These are phyloP conservation scores for Staphylotrichum tortipilum DNA, from an alignment of 495 filamentous ascomycete genomes.

Conservation along the genomic window DNA sequence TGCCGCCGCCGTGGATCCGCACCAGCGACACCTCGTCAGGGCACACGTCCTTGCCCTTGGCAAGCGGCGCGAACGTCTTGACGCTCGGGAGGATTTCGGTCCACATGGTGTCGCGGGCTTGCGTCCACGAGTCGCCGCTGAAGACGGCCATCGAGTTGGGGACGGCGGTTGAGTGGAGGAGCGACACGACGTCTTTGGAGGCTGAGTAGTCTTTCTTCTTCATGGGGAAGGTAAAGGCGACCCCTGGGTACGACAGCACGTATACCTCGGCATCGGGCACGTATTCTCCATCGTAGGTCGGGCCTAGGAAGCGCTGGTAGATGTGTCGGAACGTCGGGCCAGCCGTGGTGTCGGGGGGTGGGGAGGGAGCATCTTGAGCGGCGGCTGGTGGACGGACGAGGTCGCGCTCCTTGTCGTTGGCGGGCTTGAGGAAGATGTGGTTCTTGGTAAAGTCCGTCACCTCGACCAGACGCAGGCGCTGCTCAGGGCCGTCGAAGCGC, in stretches of 20 bases:
- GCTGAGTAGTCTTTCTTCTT: constrained; percentile 67
- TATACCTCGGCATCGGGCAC: constrained; percentile 56
- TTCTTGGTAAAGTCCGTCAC: constrained; percentile 84
- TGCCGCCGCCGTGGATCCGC: constrained; percentile 63
- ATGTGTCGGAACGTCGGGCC: constrained; percentile 85
- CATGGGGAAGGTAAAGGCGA: constrained; percentile 85
- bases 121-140: constrained; percentile 78
- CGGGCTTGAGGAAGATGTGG: constrained; percentile 66
- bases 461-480: constrained; percentile 84
- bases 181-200: constrained; percentile 73
- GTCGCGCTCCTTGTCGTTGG: constrained; percentile 69
- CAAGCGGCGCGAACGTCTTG: constrained; percentile 35
- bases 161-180: constrained; percentile 71
- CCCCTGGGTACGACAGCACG: constrained; percentile 84
- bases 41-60: constrained; percentile 55
- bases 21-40: constrained; percentile 77
- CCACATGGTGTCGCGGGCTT: constrained; percentile 67
- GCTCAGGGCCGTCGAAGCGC: constrained; percentile 88
- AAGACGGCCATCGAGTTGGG: constrained; percentile 79
- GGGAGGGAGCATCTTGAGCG: constrained; percentile 29
- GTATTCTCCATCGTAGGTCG: constrained; percentile 88
- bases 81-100: constrained; percentile 61
- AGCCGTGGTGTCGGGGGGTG: constrained; percentile 32
- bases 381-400: constrained; percentile 56
- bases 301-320: constrained; percentile 83